phyloP scores from a whole-genome alignment of 2,329 filamentous ascomycete species.

The Pseudocercospora eumusae region DNA sequence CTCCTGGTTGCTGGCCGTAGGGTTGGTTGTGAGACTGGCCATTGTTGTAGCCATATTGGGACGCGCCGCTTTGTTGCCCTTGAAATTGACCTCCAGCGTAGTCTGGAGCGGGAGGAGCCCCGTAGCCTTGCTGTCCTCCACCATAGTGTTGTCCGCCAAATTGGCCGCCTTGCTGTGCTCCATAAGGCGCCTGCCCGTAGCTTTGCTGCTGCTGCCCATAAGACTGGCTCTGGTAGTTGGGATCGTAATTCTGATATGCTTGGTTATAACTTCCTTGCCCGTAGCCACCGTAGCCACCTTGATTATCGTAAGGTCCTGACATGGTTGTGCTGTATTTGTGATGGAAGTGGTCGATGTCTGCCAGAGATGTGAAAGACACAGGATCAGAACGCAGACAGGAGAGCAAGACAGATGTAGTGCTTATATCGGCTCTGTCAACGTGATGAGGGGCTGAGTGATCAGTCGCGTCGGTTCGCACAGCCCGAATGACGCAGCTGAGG shows the following conservation, averaged over 20 bases:
- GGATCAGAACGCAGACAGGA: neutral
- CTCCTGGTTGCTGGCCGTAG: constrained; percentile 34
- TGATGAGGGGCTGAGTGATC: constrained; percentile 7
- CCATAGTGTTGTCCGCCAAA: neutral
- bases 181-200: too few species aligned
- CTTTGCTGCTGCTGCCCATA: too few species aligned
- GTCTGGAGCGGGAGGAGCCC: constrained; percentile 25
- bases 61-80: constrained; percentile 25
- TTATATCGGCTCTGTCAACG: constrained; percentile 7
- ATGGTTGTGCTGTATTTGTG: constrained; percentile 37
- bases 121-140: constrained; percentile 26
- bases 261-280: constrained; percentile 13
- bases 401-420: constrained; percentile 1
- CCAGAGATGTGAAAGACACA: neutral
- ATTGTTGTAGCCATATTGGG: constrained; percentile 23
- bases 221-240: too few species aligned
- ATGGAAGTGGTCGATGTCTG: neutral
- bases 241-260: constrained; percentile 6
- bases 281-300: constrained; percentile 32
- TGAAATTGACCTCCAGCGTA: constrained; percentile 26
- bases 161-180: neutral
- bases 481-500: constrained; percentile 4
- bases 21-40: constrained; percentile 28
- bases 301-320: constrained; percentile 55
- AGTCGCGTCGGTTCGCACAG: constrained; percentile 2